Base-by-base conservation (phyloP, 1,284 basidiomycete species). In the Schizophyllum amplum region DNA sequence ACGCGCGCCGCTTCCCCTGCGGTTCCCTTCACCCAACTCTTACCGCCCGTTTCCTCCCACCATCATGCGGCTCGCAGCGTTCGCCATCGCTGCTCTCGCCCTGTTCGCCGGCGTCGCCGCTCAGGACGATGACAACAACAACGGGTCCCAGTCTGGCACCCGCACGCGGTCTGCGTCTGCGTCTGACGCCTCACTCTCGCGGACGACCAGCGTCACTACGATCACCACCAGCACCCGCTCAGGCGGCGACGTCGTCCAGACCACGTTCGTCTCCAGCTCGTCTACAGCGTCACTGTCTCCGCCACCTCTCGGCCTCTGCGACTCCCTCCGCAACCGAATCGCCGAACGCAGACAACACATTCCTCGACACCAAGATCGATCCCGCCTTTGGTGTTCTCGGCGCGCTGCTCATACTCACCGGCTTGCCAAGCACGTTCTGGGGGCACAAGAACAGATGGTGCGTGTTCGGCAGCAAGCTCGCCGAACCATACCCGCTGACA, bases 391-490 rank as follows among this genome's bases (percentile, higher is more conserved):
- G 88, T 33, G 87, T 95, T 13, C 80, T 95, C 5, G 95, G 95
- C 53, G 91, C 82, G 5, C 71, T 97, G 62, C 83, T 98, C 67
- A 94, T 98, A 64, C 65, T 96, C 53, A 92, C 90, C 5, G 95
- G 95, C 57, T 75, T 95, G 15, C 92, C 93, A 3, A 91, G 92
- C 60, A 88, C 90, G 0, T 92, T 93, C 64, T 86, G 91, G 71
- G 95, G 95, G 21, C 91, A 94, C 72, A 94, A 94, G 78, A 94
- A 94, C 69, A 77, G 93, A 79, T 94, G 93, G 92, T 87, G 75
- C 54, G 60, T 55, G 57, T 62, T 33, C 57, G 15, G 22, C 22
- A 13, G 13, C 11, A 17, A 13, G 33, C 33, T 17, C 11, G 33
- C 33, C 13, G 13, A 42, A 17, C 33, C n/a, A n/a, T n/a, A n/a